Conservation (phyloP, 495 filamentous ascomycete species). For the Penicillium cinerascens region DNA sequence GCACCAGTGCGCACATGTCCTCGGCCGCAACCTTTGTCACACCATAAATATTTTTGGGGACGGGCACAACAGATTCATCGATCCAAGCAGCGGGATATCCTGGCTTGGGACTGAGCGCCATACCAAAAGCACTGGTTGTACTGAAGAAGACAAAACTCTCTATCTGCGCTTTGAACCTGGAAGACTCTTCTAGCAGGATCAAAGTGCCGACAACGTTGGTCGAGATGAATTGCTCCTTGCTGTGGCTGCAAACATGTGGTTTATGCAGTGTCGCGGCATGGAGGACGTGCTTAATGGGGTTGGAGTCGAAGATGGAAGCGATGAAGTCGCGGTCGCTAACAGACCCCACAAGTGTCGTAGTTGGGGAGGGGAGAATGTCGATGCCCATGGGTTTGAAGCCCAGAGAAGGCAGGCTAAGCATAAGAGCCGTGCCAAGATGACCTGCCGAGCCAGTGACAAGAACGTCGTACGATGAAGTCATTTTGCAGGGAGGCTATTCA, state of each 20-base stretch:
- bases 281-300: slow-evolving; percentile 2
- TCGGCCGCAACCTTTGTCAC: slow-evolving; percentile 6
- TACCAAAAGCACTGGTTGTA: slow-evolving; percentile 5
- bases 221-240: slow-evolving; percentile 4
- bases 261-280: slow-evolving; percentile 4
- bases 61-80: slow-evolving; percentile 3
- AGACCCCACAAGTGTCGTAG: slow-evolving; percentile 5
- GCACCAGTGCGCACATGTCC: slow-evolving; percentile 6
- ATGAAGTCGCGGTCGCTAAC: slow-evolving; percentile 1
- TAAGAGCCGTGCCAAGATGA: slow-evolving; percentile 4
- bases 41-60: slow-evolving; percentile 6
- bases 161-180: neutral
- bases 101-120: slow-evolving; percentile 4
- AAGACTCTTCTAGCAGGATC: slow-evolving; percentile 5
- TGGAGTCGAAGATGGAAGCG: neutral
- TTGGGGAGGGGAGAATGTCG: slow-evolving; percentile 3
- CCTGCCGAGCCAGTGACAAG: slow-evolving; percentile 9
- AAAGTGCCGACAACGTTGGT: slow-evolving; percentile 3
- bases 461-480: slow-evolving; percentile 2
- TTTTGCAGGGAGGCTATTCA: neutral
- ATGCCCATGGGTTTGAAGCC: slow-evolving; percentile 4
- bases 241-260: slow-evolving; percentile 4
- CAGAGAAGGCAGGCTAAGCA: slow-evolving; percentile 3
- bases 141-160: slow-evolving; percentile 7
- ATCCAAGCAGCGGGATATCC: slow-evolving; percentile 6